Evolutionary conservation across 2,329 filamentous ascomycete genomes (phyloP), one percentile per base, ranked within the genome.

Genomic region (Alternaria longipes): DNA sequence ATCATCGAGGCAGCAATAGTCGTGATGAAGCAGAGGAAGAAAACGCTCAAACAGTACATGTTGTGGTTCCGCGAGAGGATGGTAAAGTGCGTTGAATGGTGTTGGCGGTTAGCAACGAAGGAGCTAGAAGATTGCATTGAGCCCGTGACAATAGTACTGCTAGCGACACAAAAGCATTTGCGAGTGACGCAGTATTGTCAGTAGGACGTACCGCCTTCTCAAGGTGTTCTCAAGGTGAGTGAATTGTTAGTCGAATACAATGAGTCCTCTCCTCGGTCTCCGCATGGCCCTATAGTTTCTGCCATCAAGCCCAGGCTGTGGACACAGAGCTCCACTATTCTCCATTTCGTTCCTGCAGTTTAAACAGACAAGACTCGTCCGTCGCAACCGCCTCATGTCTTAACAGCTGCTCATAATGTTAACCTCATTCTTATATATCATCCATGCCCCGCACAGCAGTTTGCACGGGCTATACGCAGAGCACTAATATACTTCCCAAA

Each of bases 91-190:
- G 24, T 41, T 9, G 36, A 41, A n/a, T 45, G n/a, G 22, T 16
- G 30, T 36, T 30, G 24, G 36, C 16, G 36, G 18, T 40, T 16
- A 38, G 50, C 18, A 50, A 54, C 24, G 38, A 50, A 56, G 28
- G 45, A 50, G 38, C 44, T 49, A 4, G 50, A 47, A 50, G 26
- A 14, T 54, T 59, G 14, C 47, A 36, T 54, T 36, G 26, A 34
- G 46, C 32, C 51, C 36, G 44, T 42, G 30, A 30, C 28, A 24
- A 41, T 22, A 41, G 28, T 30, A 30, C 40, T 30, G 22, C 32
- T 51, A 52, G 40, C 41, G 7, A 18, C n/a, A 16, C 32, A 32
- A 22, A 38, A 57, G 28, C 30, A 20, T 44, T 18, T 22, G 12
- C 34, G 11, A 8, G 36, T 40, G 46, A 34, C 18, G 41, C 16